Evolutionary conservation across 2,329 filamentous ascomycete species (phyloP).

Genomic region (Penicillium sp.): DNA sequence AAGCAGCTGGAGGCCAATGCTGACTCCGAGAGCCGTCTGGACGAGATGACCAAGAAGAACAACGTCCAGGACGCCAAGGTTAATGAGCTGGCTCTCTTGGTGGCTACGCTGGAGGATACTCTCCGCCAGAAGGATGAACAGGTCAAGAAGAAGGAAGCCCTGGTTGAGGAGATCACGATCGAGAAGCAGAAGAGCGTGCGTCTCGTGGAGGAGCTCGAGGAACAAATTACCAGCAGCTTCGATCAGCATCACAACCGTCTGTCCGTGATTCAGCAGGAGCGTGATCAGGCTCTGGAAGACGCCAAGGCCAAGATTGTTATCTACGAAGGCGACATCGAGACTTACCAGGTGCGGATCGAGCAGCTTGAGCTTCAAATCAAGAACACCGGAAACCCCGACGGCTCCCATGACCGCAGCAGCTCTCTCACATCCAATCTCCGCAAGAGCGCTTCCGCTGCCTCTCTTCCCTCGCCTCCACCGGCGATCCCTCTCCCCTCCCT

Average conservation of each 20-base stretch:
- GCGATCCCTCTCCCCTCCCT: slow-evolving; percentile 94
- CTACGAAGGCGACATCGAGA: slow-evolving; percentile 67
- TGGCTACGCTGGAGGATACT: slow-evolving; percentile 48
- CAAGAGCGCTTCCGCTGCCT: slow-evolving; percentile 79
- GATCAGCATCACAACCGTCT: slow-evolving; percentile 92
- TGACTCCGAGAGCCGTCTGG: slow-evolving; percentile 35
- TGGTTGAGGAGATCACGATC: slow-evolving; percentile 51
- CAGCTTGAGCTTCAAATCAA: slow-evolving; percentile 62
- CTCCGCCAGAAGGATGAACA: slow-evolving; percentile 45
- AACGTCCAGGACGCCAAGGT: slow-evolving; percentile 57
- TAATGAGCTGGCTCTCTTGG: slow-evolving; percentile 53
- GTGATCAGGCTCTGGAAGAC: slow-evolving; percentile 73
- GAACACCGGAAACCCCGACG: slow-evolving; percentile 36
- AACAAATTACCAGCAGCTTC: slow-evolving; percentile 91
- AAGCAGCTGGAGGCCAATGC: slow-evolving; percentile 39
- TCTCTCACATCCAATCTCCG: slow-evolving; percentile 69
- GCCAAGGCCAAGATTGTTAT: slow-evolving; percentile 63
- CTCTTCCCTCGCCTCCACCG: slow-evolving; percentile 87
- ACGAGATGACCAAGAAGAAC: slow-evolving; percentile 41
- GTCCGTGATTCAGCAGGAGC: slow-evolving; percentile 75
- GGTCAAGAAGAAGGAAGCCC: slow-evolving; percentile 47
- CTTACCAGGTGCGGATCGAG: slow-evolving; percentile 54
- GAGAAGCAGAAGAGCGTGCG: slow-evolving; percentile 88
- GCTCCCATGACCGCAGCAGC: slow-evolving; percentile 54
- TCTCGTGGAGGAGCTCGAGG: slow-evolving; percentile 91